Evolutionary conservation across 139 green algal genomes (phyloP), one percentile per base, ranked within the genome.

Genomic region (Choricystis sp.): DNA sequence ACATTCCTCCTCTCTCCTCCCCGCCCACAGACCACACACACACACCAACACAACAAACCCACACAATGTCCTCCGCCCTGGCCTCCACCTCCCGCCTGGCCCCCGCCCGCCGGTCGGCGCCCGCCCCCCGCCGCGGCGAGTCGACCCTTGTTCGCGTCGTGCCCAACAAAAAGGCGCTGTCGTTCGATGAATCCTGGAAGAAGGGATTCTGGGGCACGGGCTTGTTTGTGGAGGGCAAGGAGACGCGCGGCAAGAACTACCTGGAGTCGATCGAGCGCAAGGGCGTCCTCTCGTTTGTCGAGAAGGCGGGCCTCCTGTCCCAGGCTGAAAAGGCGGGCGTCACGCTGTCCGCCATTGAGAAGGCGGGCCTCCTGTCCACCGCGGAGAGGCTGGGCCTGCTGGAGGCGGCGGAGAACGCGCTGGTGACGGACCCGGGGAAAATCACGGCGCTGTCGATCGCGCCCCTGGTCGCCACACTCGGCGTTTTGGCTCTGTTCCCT

Each of bases 281-380:
- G 74, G 86, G 92, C 74, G 61, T 95, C 65, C 68, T 86, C 29
- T 85, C 76, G 65, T 80, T 76, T n/a, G 87, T 91, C 69, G 87
- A 94, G 79, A 73, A 86, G 27, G 56, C 81, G 59, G 85, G 84
- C 0, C 66, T 83, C 26, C 83, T 85, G 16, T 74, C 68, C 49
- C 64, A 66, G 19, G 69, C 75, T 9, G 78, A 85, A 26, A 83
- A 85, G 61, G 73, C 76, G 9, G 78, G 78, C 48, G 56, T 85
- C 28, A 75, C 65, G 5, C 72, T 85, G 23, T 67, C 67, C 49
- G 79, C 79, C 73, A 77, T 85, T 56, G 78, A 85, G 61, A 61
- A 74, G 29, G 55, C 70, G 65, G 72, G 72, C 27, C 66, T 85
- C 52, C 66, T 85, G 24, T 77, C 69, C 28, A 84, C 73, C 1